These are phyloP conservation scores for Pichia exigua DNA, from an alignment of 805 yeast species.

Conservation along the genomic window DNA sequence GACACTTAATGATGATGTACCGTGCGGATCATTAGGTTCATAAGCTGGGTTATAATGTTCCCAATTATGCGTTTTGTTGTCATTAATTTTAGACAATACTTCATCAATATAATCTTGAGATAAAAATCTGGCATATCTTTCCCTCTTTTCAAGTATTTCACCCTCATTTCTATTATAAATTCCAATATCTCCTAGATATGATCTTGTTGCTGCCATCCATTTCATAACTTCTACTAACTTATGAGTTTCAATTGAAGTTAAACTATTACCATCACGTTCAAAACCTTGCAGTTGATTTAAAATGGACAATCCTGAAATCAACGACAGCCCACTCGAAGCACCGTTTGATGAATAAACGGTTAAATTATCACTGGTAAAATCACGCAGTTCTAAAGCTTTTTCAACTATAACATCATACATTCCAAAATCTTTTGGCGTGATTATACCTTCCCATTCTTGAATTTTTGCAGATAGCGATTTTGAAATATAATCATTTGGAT, in stretches of 20 bases:
- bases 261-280: conserved; percentile 31
- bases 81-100: conserved; percentile 45
- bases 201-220: conserved; percentile 84
- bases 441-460: conserved; percentile 56
- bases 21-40: conserved; percentile 73
- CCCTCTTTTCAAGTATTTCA: conserved; percentile 23
- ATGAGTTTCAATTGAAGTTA: conserved; percentile 46
- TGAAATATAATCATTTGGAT: conserved; percentile 72
- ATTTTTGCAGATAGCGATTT: conserved; percentile 44
- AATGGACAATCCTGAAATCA: conserved; percentile 65
- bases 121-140: conserved; percentile 37
- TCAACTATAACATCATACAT: conserved; percentile 47
- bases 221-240: conserved; percentile 80
- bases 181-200: conserved; percentile 69
- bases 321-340: conserved; percentile 77
- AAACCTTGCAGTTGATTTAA: conserved; percentile 33
- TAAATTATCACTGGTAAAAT: conserved; percentile 21
- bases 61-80: conserved; percentile 56
- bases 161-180: conserved; percentile 21
- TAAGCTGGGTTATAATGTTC: conserved; percentile 70
- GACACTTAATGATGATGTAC: conserved; percentile 82
- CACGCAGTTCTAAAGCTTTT: conserved; percentile 34
- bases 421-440: conserved; percentile 58
- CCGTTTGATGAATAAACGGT: conserved; percentile 55
- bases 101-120: conserved; percentile 49